Conservation (phyloP, 306 rosid genomes). For the Ziziphus jujuba region DNA sequence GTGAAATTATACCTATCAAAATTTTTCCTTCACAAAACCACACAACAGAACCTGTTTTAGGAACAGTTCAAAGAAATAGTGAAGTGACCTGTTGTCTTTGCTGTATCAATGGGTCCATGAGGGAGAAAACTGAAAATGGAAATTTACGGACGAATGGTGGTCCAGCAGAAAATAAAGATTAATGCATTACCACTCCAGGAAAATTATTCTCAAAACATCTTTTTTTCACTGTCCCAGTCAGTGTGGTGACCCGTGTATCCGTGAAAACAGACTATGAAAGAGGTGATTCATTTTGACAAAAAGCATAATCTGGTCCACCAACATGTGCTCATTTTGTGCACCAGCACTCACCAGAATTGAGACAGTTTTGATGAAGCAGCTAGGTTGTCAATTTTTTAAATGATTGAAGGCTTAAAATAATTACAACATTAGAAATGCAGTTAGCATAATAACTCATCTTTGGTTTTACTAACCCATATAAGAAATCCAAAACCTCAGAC, state of each 20-base stretch:
- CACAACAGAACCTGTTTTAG: too few species aligned
- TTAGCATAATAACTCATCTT: not conserved
- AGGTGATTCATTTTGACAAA: not conserved
- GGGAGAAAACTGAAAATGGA: too few species aligned
- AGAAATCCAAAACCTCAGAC: too few species aligned
- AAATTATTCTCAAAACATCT: not conserved
- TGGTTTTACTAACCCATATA: not conserved
- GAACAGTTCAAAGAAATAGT: too few species aligned
- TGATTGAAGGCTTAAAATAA: not conserved
- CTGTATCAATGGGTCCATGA: too few species aligned
- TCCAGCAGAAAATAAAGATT: not conserved
- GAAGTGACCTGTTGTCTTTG: too few species aligned
- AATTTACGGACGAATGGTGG: not conserved
- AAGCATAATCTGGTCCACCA: not conserved
- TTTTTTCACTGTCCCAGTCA: not conserved
- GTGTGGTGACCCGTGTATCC: not conserved
- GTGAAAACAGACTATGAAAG: not conserved
- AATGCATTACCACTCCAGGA: not conserved
- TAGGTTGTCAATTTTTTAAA: conserved; percentile 5
- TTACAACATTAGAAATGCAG: not conserved
- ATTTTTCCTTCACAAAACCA: too few species aligned
- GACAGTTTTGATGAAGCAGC: not conserved
- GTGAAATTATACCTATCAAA: too few species aligned
- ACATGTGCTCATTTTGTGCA: not conserved
- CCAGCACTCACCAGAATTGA: not conserved